Evolutionary conservation across 495 filamentous ascomycete genomes (phyloP), one percentile per base, ranked within the genome.

Genomic region (Amphirosellinia nigrospora): DNA sequence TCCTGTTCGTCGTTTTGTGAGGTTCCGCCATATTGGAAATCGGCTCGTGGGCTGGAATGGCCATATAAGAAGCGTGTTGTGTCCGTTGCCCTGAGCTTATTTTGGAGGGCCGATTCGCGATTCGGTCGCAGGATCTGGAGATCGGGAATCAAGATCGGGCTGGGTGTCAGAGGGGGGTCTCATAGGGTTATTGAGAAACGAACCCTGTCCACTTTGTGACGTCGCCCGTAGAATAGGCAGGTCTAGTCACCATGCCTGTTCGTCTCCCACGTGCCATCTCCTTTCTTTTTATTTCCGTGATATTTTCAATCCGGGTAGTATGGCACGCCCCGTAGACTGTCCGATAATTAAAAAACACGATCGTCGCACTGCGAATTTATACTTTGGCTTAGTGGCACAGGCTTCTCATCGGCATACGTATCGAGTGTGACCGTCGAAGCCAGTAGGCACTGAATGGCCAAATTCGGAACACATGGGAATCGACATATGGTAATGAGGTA

Each of bases 81-180:
- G 34, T 59, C 0, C 0, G 66, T 46, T 46, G 45, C 30, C 45
- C 36, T 58, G 38, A 36, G 34, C 41, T 19, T 46, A 46, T 64
- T 58, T 70, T 48, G 34, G 45, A 70, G 46, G 67, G 15, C 26
- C 67, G 67, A 70, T 70, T 61, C 23, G 46, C 34, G 70, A 73
- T 68, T 71, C 45, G 36, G 53, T 66, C 70, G 68, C 70, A 69
- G 70, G 71, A 66, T 43, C 52, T 63, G 72, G 73, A 75, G 75
- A 77, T 77, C 75, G 75, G 73, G 70, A 75, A 69, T 21, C 63
- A 30, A 65, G 63, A 65, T 65, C 63, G 63, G 58, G 28, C 58
- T 16, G 36, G 58, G 58, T 34, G 34, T 34, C 19, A 11, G 21
- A 7, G 21, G 58, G 28, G 65, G 52, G 38, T 30, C 73, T 73